Evolutionary conservation across 257 asterid species (phyloP).

Genomic region (Solanum etuberosum): DNA sequence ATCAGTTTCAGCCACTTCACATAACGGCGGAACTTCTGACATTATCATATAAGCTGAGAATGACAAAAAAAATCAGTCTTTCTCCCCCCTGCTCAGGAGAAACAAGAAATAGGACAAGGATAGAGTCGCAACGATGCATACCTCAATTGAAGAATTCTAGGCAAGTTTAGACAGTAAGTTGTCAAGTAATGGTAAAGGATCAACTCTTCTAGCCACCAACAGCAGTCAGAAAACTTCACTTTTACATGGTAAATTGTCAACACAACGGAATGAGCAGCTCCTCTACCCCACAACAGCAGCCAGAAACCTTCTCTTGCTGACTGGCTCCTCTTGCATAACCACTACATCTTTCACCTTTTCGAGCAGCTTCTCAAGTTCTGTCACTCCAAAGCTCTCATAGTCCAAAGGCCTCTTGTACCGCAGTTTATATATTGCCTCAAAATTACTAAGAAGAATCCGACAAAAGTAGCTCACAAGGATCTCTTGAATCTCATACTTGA

Average conservation of each 20-base stretch:
- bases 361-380: not conserved
- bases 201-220: not conserved
- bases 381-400: not conserved
- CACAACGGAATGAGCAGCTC: not conserved
- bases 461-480: constrained; percentile 81
- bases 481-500: constrained; percentile 77
- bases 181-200: not conserved
- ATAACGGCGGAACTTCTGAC: not conserved
- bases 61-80: not conserved
- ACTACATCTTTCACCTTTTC: not conserved
- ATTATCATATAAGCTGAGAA: not conserved
- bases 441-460: constrained; percentile 41
- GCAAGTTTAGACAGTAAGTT: not conserved
- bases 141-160: not conserved
- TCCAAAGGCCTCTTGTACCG: not conserved
- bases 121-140: not conserved
- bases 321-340: not conserved
- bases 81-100: not conserved
- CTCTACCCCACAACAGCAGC: not conserved
- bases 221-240: not conserved
- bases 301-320: not conserved
- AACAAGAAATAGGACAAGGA: not conserved
- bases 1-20: not conserved
- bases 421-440: constrained; percentile 27
- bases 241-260: not conserved